Conservation (phyloP, 148 eudicot genomes). For the Linanthus parryae region DNA sequence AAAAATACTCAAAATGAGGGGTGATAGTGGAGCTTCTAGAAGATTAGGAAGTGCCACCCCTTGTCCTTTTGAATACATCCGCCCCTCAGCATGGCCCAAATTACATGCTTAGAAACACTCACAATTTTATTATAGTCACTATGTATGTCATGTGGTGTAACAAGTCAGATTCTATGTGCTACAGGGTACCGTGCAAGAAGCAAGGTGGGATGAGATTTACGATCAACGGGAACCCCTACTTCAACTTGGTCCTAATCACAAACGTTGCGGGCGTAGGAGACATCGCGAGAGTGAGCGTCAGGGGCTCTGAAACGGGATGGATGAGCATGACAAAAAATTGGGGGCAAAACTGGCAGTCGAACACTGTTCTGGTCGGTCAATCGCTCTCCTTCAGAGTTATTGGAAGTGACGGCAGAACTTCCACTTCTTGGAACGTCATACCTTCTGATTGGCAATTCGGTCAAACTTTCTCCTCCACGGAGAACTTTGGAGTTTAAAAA, state of each 20-base stretch:
- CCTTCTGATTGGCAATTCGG: slow-evolving; percentile 69
- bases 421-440: slow-evolving; percentile 62
- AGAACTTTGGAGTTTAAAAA: slow-evolving; percentile 44
- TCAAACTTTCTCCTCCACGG: slow-evolving; percentile 59
- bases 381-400: slow-evolving; percentile 57
- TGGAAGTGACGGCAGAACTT: slow-evolving; percentile 46
- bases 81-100: too few relatives aligned
- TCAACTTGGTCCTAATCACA: slow-evolving; percentile 55
- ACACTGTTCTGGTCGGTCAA: slow-evolving; percentile 50
- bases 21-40: too few relatives aligned
- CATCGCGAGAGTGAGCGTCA: slow-evolving; percentile 39
- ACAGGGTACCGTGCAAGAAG: slow-evolving; percentile 70
- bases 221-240: slow-evolving; percentile 67
- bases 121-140: too few relatives aligned
- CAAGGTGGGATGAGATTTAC: slow-evolving; percentile 71
- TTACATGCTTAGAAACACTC: too few relatives aligned
- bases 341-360: slow-evolving; percentile 85
- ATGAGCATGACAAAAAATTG: slow-evolving; percentile 70
- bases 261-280: slow-evolving; percentile 79
- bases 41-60: too few relatives aligned
- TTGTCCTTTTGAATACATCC: too few relatives aligned
- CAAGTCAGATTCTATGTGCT: background rate
- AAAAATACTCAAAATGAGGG: too few relatives aligned
- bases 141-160: too few relatives aligned
- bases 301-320: slow-evolving; percentile 57